A percentile compares a stretch with the other conserved stretches of the same genome.
Conservation (phyloP, 176 grass and related monocot genomes). For the Triticum dicoccoides region DNA sequence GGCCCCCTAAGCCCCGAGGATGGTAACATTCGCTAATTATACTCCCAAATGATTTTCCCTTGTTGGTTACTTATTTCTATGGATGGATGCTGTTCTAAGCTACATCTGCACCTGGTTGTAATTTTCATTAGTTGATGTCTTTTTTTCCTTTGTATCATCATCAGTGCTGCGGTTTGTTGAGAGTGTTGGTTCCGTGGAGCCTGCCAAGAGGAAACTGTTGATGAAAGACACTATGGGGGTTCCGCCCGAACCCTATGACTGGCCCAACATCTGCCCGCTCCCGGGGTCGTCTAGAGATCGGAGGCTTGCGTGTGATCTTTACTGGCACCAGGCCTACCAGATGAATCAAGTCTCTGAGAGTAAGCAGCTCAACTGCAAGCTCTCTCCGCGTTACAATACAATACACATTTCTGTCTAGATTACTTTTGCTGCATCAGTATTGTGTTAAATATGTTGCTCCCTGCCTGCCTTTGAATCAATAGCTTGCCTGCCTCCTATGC, state of each 20-base stretch:
- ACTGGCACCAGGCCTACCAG: not conserved
- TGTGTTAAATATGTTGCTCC: not conserved
- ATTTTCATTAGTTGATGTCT: not conserved
- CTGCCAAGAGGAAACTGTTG: not conserved
- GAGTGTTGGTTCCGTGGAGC: not conserved
- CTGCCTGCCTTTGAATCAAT: not conserved
- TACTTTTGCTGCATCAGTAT: not conserved
- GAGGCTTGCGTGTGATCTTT: not conserved
- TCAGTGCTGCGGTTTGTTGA: not conserved
- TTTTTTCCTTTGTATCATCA: not conserved
- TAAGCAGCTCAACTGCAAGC: not conserved
- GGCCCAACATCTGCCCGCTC: not conserved
- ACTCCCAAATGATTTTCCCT: not conserved
- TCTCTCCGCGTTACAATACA: not conserved
- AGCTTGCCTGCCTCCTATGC: not conserved
- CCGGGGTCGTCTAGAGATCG: not conserved
- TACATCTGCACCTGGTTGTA: not conserved
- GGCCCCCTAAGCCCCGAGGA: not conserved
- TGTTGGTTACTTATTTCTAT: too few species aligned
- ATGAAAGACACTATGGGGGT: not conserved
- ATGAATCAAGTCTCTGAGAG: not conserved
- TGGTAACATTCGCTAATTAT: not conserved
- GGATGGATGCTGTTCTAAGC: not conserved
- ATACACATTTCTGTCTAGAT: not conserved
- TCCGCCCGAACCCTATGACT: not conserved